Conservation (phyloP, 805 yeast genomes). For the Tetrapisispora pingtungensis region DNA sequence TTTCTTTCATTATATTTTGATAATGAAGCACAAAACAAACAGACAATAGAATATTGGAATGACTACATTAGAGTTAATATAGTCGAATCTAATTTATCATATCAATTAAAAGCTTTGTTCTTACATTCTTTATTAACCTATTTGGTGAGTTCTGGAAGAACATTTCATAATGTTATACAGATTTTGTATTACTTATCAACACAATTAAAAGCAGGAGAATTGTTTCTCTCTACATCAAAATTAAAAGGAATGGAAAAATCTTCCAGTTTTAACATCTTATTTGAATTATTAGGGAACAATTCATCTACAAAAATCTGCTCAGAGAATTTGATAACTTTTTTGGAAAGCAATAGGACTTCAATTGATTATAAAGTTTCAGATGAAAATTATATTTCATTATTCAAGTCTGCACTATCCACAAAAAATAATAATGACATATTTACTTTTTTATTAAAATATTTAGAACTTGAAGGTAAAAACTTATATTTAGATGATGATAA, state of each 20-base stretch:
- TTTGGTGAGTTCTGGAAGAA: not conserved
- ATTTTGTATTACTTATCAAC: not conserved
- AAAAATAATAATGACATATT: not conserved
- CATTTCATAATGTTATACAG: not conserved
- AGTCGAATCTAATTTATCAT: not conserved
- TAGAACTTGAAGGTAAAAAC: not conserved
- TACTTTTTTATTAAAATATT: not conserved
- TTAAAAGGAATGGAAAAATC: not conserved
- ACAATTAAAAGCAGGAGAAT: not conserved
- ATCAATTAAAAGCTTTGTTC: not conserved
- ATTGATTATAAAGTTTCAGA: not conserved
- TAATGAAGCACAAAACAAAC: not conserved
- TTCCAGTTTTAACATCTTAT: not conserved
- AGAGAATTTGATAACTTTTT: not conserved
- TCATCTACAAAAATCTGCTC: not conserved
- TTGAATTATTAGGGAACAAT: not conserved
- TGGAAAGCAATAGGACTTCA: not conserved
- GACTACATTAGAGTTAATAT: not conserved
- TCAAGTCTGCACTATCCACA: not conserved
- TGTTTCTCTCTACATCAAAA: not conserved
- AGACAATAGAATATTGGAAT: slow-evolving; percentile 1
- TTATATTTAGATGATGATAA: not conserved
- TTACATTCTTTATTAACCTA: not conserved
- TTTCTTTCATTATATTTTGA: slow-evolving; percentile 4
- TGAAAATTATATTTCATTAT: not conserved